A percentile compares a stretch with the other conserved stretches of the same genome.
phyloP scores from a whole-genome alignment of 2,329 filamentous ascomycete species.

The Aphanoascus verrucosus region DNA sequence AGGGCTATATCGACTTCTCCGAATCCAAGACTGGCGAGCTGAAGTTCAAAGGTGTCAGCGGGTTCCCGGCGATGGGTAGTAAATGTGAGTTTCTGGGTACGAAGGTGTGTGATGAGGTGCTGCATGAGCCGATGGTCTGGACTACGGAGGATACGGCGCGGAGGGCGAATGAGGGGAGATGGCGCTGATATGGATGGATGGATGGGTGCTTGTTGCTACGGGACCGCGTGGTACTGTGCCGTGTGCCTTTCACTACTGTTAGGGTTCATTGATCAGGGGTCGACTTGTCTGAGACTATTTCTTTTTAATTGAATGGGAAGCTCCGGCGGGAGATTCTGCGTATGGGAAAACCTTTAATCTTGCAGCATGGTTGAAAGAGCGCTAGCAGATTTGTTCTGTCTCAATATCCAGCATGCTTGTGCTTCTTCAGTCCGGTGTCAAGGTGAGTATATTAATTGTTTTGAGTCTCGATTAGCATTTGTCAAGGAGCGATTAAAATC shows the following conservation, averaged over 20 bases:
- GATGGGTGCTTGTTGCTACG: no score
- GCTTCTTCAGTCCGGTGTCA: no score
- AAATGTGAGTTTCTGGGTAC: conserved; percentile 14
- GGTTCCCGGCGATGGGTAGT: conserved; percentile 13
- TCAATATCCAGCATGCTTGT: no score
- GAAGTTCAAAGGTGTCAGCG: conserved; percentile 14
- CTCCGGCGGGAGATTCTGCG: neutral
- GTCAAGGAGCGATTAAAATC: no score
- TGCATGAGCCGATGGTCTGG: conserved; percentile 11
- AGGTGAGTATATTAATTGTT: neutral
- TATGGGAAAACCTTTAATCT: neutral
- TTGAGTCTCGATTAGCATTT: no score
- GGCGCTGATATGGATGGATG: neutral
- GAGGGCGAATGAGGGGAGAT: neutral
- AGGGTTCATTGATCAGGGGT: no score
- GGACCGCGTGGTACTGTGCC: no score
- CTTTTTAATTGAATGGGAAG: neutral
- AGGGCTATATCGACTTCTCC: conserved; percentile 16
- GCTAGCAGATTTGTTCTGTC: neutral
- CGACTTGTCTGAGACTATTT: no score
- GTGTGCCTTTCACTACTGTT: no score
- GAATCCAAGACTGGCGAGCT: conserved; percentile 1
- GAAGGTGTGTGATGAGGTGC: conserved; percentile 7
- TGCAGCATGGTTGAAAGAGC: neutral
- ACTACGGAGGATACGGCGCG: conserved; percentile 3